phyloP scores from a whole-genome alignment of 768 basidiomycete genomes.

The Saitozyma podzolica region DNA sequence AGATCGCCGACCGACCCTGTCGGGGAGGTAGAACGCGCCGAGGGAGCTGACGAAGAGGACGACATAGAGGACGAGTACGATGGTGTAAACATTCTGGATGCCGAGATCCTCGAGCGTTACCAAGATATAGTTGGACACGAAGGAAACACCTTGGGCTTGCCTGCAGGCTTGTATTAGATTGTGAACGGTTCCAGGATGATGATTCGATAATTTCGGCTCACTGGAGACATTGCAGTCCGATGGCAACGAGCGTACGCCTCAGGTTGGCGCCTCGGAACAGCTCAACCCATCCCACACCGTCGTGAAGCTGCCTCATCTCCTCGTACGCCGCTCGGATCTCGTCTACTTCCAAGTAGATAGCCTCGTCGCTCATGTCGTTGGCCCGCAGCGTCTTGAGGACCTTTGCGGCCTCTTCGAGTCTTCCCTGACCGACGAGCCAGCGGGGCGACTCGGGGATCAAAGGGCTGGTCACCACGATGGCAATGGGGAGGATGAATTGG shows the following conservation, averaged over 20 bases:
- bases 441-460: background rate
- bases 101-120: constrained; percentile 7
- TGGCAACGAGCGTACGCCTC: constrained; percentile 10
- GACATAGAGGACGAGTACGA: constrained; percentile 6
- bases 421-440: constrained; percentile 1
- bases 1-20: background rate
- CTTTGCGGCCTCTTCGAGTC: constrained; percentile 11
- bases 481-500: constrained; percentile 15
- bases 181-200: background rate
- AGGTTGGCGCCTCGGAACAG: constrained; percentile 14
- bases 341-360: constrained; percentile 3
- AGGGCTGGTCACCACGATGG: constrained; percentile 9
- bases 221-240: constrained; percentile 6
- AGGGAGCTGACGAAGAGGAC: constrained; percentile 6
- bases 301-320: constrained; percentile 3
- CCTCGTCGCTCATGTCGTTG: background rate
- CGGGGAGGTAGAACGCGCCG: constrained; percentile 16
- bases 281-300: constrained; percentile 3
- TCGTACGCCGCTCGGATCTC: constrained; percentile 3
- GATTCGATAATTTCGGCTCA: background rate
- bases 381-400: constrained; percentile 4
- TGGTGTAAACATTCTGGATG: constrained; percentile 7
- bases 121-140: constrained; percentile 8
- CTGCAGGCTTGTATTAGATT: background rate
- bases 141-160: constrained; percentile 7